Conservation (phyloP, 805 yeast species). For the Phaffomyces antillensis region DNA sequence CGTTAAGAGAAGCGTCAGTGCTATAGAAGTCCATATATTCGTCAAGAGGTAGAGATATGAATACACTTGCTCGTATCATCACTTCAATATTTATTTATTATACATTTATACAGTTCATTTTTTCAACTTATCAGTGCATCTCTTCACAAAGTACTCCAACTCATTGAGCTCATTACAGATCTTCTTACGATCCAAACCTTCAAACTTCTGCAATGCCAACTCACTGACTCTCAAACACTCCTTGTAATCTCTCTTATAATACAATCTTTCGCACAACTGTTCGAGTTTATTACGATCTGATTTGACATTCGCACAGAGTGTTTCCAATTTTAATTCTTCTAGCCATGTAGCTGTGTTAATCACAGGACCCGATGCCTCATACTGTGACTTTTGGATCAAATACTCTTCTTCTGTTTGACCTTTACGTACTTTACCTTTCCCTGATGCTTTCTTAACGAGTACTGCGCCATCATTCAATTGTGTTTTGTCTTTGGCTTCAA, state of each 20-base stretch:
- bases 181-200: constrained; percentile 32
- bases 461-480: constrained; percentile 30
- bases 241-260: constrained; percentile 44
- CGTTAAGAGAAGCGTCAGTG: constrained; percentile 33
- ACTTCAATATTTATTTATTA: not conserved
- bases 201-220: constrained; percentile 28
- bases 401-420: constrained; percentile 66
- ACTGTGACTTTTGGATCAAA: constrained; percentile 42
- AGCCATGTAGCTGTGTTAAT: constrained; percentile 42
- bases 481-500: constrained; percentile 15
- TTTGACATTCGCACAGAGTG: constrained; percentile 33
- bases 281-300: constrained; percentile 48
- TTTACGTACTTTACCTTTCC: constrained; percentile 47
- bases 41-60: constrained; percentile 6
- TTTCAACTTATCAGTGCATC: constrained; percentile 28
- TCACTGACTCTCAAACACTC: constrained; percentile 43
- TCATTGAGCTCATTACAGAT: constrained; percentile 46
- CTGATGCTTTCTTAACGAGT: constrained; percentile 38
- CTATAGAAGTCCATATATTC: constrained; percentile 35
- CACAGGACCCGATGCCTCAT: constrained; percentile 49
- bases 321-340: constrained; percentile 22
- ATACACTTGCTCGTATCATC: not conserved
- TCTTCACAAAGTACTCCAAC: constrained; percentile 35
- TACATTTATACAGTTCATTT: not conserved
- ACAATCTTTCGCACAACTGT: constrained; percentile 57